These are phyloP conservation scores for Rhipidocladum racemiflorum DNA, from an alignment of 176 grass and related monocot genomes.

Conservation along the genomic window DNA sequence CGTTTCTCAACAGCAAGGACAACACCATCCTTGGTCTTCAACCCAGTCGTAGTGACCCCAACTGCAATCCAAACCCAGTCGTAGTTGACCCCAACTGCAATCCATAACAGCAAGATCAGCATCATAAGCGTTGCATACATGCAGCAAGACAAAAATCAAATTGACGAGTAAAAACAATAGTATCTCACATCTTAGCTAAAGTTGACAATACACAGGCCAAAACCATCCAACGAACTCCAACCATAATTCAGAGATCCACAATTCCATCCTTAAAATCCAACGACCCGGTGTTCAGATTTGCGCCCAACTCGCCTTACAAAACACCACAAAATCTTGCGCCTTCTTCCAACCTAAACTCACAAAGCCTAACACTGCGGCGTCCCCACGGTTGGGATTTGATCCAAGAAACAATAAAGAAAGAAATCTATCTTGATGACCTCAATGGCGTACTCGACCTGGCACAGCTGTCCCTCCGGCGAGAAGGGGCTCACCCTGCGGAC, in stretches of 20 bases:
- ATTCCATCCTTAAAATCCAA: neutral
- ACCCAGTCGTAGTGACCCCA: constrained; percentile 86
- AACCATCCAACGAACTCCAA: neutral
- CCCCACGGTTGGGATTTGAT: neutral
- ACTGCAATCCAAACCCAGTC: constrained; percentile 46
- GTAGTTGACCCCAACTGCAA: constrained; percentile 86
- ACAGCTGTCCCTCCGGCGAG: constrained; percentile 85
- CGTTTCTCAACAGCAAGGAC: constrained; percentile 97
- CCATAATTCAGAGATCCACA: neutral
- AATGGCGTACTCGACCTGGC: constrained; percentile 97
- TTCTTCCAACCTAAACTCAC: neutral
- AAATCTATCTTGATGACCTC: constrained; percentile 86
- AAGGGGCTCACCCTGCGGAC: constrained; percentile 91
- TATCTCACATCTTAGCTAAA: neutral
- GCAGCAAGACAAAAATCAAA: neutral
- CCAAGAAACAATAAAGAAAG: neutral
- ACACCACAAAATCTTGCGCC: neutral
- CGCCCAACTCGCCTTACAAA: neutral
- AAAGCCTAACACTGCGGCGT: neutral
- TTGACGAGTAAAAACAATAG: neutral
- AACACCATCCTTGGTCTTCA: constrained; percentile 92
- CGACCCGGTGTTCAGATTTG: neutral
- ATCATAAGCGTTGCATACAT: neutral
- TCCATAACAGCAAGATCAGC: neutral
- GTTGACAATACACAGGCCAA: neutral